Evolutionary conservation across 148 eudicot genomes (phyloP).

Genomic region (Cornus suecica): DNA sequence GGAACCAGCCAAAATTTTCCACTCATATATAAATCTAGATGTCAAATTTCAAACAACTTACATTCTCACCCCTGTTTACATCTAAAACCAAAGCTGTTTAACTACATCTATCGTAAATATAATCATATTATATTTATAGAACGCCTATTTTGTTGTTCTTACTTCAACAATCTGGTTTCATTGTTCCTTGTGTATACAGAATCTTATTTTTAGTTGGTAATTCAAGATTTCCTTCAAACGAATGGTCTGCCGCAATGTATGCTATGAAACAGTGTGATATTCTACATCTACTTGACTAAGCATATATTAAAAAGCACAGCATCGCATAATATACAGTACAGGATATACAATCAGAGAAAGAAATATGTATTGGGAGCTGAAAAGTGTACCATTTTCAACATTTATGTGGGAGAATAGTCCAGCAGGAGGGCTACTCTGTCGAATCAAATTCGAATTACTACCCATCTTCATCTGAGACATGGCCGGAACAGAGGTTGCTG

Average conservation of each 20-base stretch:
- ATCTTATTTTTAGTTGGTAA: background rate
- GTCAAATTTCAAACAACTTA: background rate
- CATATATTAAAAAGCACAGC: background rate
- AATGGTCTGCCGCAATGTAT: background rate
- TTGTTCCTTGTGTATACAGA: too few species aligned
- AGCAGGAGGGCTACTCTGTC: conserved; percentile 90
- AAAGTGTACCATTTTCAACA: conserved; percentile 49
- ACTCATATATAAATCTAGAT: too few species aligned
- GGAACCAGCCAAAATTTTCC: background rate
- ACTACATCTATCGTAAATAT: background rate
- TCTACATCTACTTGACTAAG: background rate
- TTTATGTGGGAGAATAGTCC: conserved; percentile 59
- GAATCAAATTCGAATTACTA: conserved; percentile 48
- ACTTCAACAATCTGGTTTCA: too few species aligned
- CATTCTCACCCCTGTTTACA: conserved; percentile 1
- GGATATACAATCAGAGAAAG: background rate
- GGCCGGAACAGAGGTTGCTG: conserved; percentile 25
- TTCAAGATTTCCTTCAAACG: too few species aligned
- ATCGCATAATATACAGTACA: background rate
- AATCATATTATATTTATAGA: background rate
- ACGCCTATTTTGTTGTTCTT: background rate
- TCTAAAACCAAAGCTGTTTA: background rate
- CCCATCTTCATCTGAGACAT: conserved; percentile 42
- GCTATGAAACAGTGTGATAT: background rate
- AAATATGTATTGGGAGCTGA: background rate